Conservation (phyloP, 2,329 filamentous ascomycete species). For the Boeremia exigua region DNA sequence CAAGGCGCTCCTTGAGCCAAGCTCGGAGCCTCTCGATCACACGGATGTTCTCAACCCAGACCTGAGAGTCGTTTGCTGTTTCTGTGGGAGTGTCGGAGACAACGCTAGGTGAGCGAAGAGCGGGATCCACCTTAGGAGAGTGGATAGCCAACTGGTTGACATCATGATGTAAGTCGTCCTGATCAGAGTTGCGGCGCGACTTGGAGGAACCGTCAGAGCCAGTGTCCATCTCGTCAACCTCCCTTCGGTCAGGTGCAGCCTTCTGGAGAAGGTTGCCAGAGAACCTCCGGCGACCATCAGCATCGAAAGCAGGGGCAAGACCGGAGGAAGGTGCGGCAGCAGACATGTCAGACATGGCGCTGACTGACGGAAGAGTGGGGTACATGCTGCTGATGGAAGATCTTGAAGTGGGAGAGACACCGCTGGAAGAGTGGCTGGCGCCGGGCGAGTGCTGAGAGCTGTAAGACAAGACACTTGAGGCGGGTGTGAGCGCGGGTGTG, state of each 20-base stretch:
- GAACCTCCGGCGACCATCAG: slow-evolving; percentile 66
- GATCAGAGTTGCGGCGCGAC: slow-evolving; percentile 42
- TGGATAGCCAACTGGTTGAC: slow-evolving; percentile 49
- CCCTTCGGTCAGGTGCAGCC: slow-evolving; percentile 44
- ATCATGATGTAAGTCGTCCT: slow-evolving; percentile 46
- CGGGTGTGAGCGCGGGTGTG: slow-evolving; percentile 78
- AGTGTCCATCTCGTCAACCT: slow-evolving; percentile 49
- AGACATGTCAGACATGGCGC: slow-evolving; percentile 65
- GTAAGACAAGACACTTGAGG: slow-evolving; percentile 77
- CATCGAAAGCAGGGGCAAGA: slow-evolving; percentile 68
- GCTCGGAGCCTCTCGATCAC: slow-evolving; percentile 65
- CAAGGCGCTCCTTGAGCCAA: slow-evolving; percentile 62
- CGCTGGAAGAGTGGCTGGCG: slow-evolving; percentile 66
- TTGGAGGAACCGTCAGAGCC: slow-evolving; percentile 48
- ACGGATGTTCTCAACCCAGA: slow-evolving; percentile 70
- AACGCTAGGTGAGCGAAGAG: slow-evolving; percentile 48
- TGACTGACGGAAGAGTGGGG: slow-evolving; percentile 75
- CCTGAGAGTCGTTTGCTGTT: slow-evolving; percentile 39
- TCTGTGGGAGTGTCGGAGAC: slow-evolving; percentile 45
- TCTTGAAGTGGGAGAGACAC: slow-evolving; percentile 70
- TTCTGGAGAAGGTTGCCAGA: slow-evolving; percentile 66
- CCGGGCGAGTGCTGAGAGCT: slow-evolving; percentile 78
- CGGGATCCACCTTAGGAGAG: slow-evolving; percentile 50
- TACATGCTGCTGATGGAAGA: slow-evolving; percentile 68
- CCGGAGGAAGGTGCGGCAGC: slow-evolving; percentile 72